Percentiles rank a stretch among this genome's conserved stretches.
These are phyloP conservation scores for Claviceps monticola DNA, from an alignment of 2,329 filamentous ascomycete genomes.

Conservation along the genomic window DNA sequence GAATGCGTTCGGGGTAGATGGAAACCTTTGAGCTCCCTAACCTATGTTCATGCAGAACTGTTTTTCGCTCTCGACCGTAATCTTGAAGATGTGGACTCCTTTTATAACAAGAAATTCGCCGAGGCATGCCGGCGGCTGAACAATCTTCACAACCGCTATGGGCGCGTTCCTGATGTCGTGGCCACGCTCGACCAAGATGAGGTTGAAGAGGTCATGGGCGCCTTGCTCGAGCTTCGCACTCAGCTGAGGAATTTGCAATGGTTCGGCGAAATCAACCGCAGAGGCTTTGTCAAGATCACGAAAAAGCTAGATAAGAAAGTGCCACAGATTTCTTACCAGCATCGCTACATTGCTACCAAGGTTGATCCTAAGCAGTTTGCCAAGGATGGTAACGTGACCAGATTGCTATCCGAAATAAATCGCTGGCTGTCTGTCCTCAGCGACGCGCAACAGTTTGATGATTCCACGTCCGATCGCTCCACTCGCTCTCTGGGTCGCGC, in stretches of 20 bases:
- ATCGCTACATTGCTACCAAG: conserved; percentile 77
- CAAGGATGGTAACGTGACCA: conserved; percentile 44
- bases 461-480: conserved; percentile 61
- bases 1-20: conserved; percentile 10
- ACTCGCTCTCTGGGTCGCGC: conserved; percentile 63
- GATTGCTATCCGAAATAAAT: conserved; percentile 54
- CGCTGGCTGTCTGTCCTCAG: conserved; percentile 78
- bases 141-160: conserved; percentile 78
- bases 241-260: conserved; percentile 86
- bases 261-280: conserved; percentile 94
- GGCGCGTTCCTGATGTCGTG: conserved; percentile 52
- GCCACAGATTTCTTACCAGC: conserved; percentile 59
- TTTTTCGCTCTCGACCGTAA: conserved; percentile 95
- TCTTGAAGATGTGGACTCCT: conserved; percentile 88
- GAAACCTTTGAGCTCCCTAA: conserved; percentile 17
- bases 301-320: conserved; percentile 98
- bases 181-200: conserved; percentile 76
- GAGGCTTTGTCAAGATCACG: conserved; percentile 94
- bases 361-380: conserved; percentile 83
- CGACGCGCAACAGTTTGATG: conserved; percentile 63
- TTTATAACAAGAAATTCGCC: conserved; percentile 91
- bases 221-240: conserved; percentile 73
- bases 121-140: conserved; percentile 75
- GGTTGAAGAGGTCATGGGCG: conserved; percentile 78
- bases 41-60: conserved; percentile 53